These are phyloP conservation scores for Alternaria brassicae DNA, from an alignment of 2,329 filamentous ascomycete species.

Conservation along the genomic window DNA sequence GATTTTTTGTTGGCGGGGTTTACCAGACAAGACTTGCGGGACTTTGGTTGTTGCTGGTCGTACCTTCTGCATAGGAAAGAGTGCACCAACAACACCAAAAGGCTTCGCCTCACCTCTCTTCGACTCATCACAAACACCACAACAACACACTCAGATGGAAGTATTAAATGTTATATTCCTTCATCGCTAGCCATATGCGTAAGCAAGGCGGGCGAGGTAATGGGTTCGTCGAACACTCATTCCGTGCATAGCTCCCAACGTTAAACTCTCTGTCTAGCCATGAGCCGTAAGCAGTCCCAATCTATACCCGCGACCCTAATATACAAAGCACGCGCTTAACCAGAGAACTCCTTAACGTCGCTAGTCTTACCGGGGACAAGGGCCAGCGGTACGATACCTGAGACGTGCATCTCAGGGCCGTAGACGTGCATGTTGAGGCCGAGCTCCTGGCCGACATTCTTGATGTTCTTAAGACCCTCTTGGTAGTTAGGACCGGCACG, in stretches of 20 bases:
- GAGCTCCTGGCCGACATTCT: constrained; percentile 91
- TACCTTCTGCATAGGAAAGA: neutral
- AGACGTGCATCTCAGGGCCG: constrained; percentile 85
- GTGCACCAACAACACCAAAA: neutral
- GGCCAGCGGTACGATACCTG: constrained; percentile 92
- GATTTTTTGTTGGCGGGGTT: neutral
- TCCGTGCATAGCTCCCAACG: constrained; percentile 27
- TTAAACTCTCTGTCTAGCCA: constrained; percentile 44
- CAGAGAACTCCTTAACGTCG: constrained; percentile 68
- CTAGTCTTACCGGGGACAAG: constrained; percentile 68
- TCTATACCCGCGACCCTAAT: constrained; percentile 31
- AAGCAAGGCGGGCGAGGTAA: constrained; percentile 24
- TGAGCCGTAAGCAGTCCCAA: constrained; percentile 32
- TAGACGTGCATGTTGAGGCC: constrained; percentile 94
- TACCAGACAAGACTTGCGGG: neutral
- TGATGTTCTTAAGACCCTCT: constrained; percentile 99
- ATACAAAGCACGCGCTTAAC: constrained; percentile 50
- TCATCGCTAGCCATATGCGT: constrained; percentile 6
- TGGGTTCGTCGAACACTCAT: constrained; percentile 25
- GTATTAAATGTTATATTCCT: constrained; percentile 23
- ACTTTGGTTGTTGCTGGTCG: neutral
- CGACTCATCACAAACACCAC: neutral
- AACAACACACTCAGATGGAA: neutral
- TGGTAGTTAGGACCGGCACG: constrained; percentile 97
- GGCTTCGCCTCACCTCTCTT: neutral